A percentile compares a stretch with the other conserved stretches of the same genome.
Conservation (phyloP, 768 basidiomycete species). For the Pleurotus pulmonarius region DNA sequence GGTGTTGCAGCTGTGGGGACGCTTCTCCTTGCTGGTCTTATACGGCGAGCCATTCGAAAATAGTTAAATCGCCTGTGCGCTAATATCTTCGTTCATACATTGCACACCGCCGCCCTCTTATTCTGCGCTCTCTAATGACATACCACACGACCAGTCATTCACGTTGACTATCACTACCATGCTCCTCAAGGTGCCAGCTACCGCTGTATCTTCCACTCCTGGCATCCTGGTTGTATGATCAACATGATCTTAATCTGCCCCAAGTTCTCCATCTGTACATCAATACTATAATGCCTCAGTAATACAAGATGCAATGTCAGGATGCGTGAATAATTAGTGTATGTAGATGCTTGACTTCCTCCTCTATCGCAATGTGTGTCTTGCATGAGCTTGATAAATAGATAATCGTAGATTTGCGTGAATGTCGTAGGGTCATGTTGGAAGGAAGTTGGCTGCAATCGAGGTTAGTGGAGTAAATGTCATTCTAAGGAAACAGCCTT, state of each 20-base stretch:
- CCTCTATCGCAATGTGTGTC: too few relatives aligned
- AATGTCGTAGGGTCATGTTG: conserved; percentile 38
- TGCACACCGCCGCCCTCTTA: background rate
- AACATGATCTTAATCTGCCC: too few relatives aligned
- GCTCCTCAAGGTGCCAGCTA: background rate
- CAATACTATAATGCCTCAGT: too few relatives aligned
- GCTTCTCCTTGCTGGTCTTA: conserved; percentile 65
- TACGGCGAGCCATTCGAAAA: conserved; percentile 77
- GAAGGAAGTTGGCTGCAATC: conserved; percentile 53
- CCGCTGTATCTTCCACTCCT: too few relatives aligned
- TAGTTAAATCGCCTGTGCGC: conserved; percentile 24
- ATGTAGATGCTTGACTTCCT: background rate
- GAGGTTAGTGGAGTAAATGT: conserved; percentile 4
- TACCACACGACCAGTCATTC: background rate
- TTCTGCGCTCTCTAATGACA: background rate
- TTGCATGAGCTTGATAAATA: too few relatives aligned
- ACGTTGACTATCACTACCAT: background rate
- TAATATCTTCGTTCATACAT: background rate
- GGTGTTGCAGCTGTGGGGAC: conserved; percentile 85
- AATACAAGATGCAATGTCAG: too few relatives aligned
- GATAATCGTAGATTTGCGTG: too few relatives aligned
- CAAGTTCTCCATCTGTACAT: too few relatives aligned
- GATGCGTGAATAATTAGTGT: background rate
- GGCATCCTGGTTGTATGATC: too few relatives aligned
- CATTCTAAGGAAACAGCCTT: conserved; percentile 18